Base-by-base conservation (phyloP, 306 rosid genomes). In the Medicago ruthenica region DNA sequence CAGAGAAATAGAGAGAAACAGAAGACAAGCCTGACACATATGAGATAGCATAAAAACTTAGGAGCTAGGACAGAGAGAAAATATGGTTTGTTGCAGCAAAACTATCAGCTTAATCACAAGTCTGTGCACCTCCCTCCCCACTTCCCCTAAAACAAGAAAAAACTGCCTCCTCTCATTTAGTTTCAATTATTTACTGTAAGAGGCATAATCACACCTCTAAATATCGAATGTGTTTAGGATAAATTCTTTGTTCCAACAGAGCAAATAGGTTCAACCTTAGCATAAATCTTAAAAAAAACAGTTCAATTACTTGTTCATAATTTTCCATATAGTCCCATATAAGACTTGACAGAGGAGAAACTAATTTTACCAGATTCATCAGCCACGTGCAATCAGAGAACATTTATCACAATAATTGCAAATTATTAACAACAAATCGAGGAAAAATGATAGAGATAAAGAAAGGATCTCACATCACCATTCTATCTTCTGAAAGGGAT, bases 401-500 rank as follows among this genome's bases (percentile, higher is more conserved):
- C 34, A 63, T 69, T 74, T 10, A 57, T 47, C 45, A 17, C n/a
- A 70, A 16, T 10, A 70, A 59, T 9, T 42, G 55, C 67, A 42
- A 54, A 40, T 44, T 18, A 83, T 64, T 18, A 45, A 14, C 50
- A 82, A 41, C 53, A 55, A 65, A 71, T 14, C 16, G 1, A 34
- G 65, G 51, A 67, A 34, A 71, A 71, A 61, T 37, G 16, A 45
- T 12, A 72, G 54, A 73, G 73, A 34, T 76, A 60, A 77, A 67
- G 73, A 79, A 78, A 47, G 86, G 76, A 79, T 70, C 97, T 89
- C 73, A 92, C 99, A 90, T 87, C 83, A 96, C 99, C 86, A 89
- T 75, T 92, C 96, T 85, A 86, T 96, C 99, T 77, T 91, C 96
- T 10, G 98, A 96, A 67, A 96, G 98, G 58, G 98, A 92, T 59